Evolutionary conservation across 164 flowering plant species (phyloP).

Genomic region (Houttuynia cordata): DNA sequence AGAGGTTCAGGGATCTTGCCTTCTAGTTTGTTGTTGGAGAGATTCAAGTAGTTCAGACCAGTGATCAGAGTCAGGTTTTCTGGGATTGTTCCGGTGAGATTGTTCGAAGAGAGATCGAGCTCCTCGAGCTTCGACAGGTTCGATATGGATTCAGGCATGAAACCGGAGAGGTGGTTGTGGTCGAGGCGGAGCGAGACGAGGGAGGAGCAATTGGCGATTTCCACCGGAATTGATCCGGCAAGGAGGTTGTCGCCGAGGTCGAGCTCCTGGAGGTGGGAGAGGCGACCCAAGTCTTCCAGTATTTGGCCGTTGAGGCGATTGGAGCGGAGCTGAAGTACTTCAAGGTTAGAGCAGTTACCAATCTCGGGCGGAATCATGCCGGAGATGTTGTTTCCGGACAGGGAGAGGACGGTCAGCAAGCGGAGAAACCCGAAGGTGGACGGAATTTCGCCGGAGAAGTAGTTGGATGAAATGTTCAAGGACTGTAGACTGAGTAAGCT

Average conservation of each 20-base stretch:
- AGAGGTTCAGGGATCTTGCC: slow-evolving; percentile 56
- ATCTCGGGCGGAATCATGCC: slow-evolving; percentile 44
- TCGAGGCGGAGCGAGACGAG: slow-evolving; percentile 25
- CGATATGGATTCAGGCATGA: slow-evolving; percentile 37
- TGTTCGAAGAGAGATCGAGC: slow-evolving; percentile 43
- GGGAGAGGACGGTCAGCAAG: slow-evolving; percentile 34
- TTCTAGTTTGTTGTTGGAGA: slow-evolving; percentile 37
- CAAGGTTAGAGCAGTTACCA: slow-evolving; percentile 41
- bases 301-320: slow-evolving; percentile 35
- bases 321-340: slow-evolving; percentile 37
- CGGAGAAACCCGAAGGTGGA: slow-evolving; percentile 39
- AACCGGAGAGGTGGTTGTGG: slow-evolving; percentile 36
- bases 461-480: slow-evolving; percentile 47
- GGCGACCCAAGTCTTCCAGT: slow-evolving; percentile 28
- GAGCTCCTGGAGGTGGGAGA: slow-evolving; percentile 37
- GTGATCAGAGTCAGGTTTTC: slow-evolving; percentile 19
- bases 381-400: slow-evolving; percentile 31
- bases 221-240: slow-evolving; percentile 29
- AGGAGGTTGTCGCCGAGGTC: slow-evolving; percentile 42
- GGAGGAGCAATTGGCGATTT: slow-evolving; percentile 26
- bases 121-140: slow-evolving; percentile 22
- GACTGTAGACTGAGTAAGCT: slow-evolving; percentile 35
- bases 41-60: slow-evolving; percentile 26
- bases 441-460: slow-evolving; percentile 45
- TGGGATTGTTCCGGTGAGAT: slow-evolving; percentile 42